These are phyloP conservation scores for Volutella citrinella DNA, from an alignment of 2,329 filamentous ascomycete genomes.

Conservation along the genomic window DNA sequence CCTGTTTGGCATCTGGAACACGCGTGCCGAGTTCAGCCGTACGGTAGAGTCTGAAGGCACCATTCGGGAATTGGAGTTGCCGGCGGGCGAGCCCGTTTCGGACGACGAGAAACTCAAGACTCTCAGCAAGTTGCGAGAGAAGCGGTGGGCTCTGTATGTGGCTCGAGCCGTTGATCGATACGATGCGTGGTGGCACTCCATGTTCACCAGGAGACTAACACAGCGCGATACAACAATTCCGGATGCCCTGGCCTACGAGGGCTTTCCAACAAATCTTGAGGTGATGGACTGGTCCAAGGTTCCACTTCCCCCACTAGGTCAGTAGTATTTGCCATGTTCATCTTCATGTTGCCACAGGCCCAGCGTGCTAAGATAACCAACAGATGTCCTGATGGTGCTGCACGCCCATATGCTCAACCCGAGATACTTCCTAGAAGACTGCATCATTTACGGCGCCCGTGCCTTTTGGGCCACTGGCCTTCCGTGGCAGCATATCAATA, in stretches of 20 bases:
- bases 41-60: conserved; percentile 10
- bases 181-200: conserved; percentile 52
- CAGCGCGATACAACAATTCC: conserved; percentile 10
- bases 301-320: conserved; percentile 21
- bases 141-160: conserved; percentile 65
- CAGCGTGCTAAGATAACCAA: too few species aligned
- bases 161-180: conserved; percentile 63
- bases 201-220: conserved; percentile 8
- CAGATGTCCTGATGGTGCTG: conserved; percentile 73
- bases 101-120: conserved; percentile 19
- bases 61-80: conserved; percentile 6
- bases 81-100: conserved; percentile 19
- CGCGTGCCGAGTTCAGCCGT: conserved; percentile 25
- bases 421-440: conserved; percentile 39
- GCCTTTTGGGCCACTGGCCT: conserved; percentile 53
- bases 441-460: conserved; percentile 14
- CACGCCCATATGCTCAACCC: conserved; percentile 71
- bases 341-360: conserved; percentile 1
- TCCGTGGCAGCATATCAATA: conserved; percentile 58
- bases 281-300: conserved; percentile 15
- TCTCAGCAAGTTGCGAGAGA: conserved; percentile 56
- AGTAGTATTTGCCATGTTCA: background rate
- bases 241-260: conserved; percentile 4
- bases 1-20: conserved; percentile 56
- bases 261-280: conserved; percentile 3